phyloP scores from a whole-genome alignment of 2,329 filamentous ascomycete species.

The Botrytis medusae region DNA sequence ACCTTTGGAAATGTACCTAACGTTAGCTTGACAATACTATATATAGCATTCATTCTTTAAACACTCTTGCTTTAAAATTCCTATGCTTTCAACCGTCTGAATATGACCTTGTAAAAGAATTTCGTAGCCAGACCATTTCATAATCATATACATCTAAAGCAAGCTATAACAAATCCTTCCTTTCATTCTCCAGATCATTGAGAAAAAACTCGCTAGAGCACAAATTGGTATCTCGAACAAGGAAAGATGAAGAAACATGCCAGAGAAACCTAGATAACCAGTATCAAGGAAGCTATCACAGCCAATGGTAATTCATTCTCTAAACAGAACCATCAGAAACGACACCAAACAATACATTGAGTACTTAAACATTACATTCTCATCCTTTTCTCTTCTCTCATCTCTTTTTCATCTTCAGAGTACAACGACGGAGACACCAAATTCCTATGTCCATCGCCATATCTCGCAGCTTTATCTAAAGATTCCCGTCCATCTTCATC shows the following conservation, averaged over 20 bases:
- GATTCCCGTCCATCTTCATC: neutral
- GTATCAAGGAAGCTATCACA: neutral
- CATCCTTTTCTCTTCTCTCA: neutral
- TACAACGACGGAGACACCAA: neutral
- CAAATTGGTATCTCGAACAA: neutral
- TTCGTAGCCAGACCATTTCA: neutral
- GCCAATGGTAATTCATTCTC: neutral
- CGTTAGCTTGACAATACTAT: neutral
- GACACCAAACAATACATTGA: neutral
- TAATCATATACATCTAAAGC: neutral
- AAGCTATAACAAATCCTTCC: neutral
- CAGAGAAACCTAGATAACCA: too few species aligned
- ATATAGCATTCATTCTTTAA: neutral
- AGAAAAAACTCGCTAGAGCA: rapidly evolving
- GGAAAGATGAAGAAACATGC: too few species aligned
- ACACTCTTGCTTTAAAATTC: neutral
- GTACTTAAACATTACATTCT: neutral
- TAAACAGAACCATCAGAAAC: neutral
- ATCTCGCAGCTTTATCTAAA: neutral
- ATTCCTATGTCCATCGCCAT: neutral
- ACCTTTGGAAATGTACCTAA: neutral
- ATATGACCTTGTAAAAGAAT: neutral
- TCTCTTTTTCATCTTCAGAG: neutral
- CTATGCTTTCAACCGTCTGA: neutral
- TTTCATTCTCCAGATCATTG: neutral